Base-by-base conservation (phyloP, 2,329 filamentous ascomycete genomes). In the Calonectria montana region DNA sequence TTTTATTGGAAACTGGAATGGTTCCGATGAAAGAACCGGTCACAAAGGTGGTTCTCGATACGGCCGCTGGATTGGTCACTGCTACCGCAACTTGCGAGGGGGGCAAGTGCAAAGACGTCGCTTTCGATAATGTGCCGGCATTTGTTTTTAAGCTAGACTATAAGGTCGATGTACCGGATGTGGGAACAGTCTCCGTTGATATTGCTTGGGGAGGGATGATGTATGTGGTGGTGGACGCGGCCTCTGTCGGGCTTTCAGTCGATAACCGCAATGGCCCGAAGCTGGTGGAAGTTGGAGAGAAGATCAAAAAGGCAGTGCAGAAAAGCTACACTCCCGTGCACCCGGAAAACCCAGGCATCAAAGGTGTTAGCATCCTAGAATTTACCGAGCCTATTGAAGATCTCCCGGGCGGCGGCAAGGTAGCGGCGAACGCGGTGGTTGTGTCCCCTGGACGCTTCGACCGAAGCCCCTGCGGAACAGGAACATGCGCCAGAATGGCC, bases 151-250 rank as follows among this genome's bases (percentile, higher is more conserved):
- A 75, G 6, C 77, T 88, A 1, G 85, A 86, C 73, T 72, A 81
- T 27, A 75, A 80, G 61, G 80, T 87, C 16, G 70, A 82, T 0
- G 84, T 87, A 0, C 84, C 84, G 0, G 86, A 82, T 0, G 23
- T 88, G 0, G 86, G 85, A 0, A 78, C 67, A 5, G 73, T 87
- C 2, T 72, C 64, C 0, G 83, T 87, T 2, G 86, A 88, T 65
- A 80, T 88, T 59, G 86, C 84, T 16, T 87, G 83, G 78, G 86
- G 86, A 8, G 86, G 86, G 1, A 86, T 86, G 86, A 81, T 83
- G 72, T 88, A 84, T 66, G 83, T 79, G 2, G 61, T 88, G 10
- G 84, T 87, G 0, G 83, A 87, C 63, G 83, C 81, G 0, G 77
- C 76, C 1, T 81, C 82, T 0, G 70, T 86, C 2, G 83, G 83